Evolutionary conservation across 352 stramenopile species (phyloP).

Genomic region (Phytophthora sansomeana): DNA sequence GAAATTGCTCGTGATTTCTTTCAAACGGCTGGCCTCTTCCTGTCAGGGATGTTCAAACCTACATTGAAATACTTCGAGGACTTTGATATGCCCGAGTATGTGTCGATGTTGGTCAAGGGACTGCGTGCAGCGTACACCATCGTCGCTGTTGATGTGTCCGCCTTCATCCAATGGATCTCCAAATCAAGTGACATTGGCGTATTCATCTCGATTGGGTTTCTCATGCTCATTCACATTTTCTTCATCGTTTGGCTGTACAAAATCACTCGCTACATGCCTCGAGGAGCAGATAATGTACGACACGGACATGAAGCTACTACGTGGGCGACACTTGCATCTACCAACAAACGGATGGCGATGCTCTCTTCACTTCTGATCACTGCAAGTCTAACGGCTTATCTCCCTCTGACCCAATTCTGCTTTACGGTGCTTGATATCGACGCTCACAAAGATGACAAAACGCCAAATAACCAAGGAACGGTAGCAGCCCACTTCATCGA

Average conservation of each 20-base stretch:
- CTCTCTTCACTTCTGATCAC: conserved; percentile 48
- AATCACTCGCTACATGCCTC: conserved; percentile 37
- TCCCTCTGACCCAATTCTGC: conserved; percentile 47
- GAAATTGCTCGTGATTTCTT: conserved; percentile 53
- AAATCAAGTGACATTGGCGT: conserved; percentile 30
- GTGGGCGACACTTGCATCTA: conserved; percentile 40
- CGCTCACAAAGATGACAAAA: conserved; percentile 3
- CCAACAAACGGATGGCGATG: conserved; percentile 40
- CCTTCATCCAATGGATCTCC: conserved; percentile 32
- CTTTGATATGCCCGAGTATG: conserved; percentile 24
- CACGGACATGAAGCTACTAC: conserved; percentile 47
- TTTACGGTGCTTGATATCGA: conserved; percentile 36
- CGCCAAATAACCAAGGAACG: not conserved
- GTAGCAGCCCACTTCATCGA: conserved; percentile 11
- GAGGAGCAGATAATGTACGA: conserved; percentile 43
- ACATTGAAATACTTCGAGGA: conserved; percentile 27
- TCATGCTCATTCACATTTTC: conserved; percentile 21
- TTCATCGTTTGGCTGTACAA: conserved; percentile 43
- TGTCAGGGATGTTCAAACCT: conserved; percentile 44
- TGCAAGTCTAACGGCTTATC: conserved; percentile 44
- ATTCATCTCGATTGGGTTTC: conserved; percentile 34
- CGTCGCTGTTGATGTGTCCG: conserved; percentile 25
- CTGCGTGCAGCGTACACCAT: conserved; percentile 41
- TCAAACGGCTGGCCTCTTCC: conserved; percentile 48
- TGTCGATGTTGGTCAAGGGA: conserved; percentile 18